These are phyloP conservation scores for Sporothrix variecibatus DNA, from an alignment of 2,329 filamentous ascomycete genomes.

Conservation along the genomic window DNA sequence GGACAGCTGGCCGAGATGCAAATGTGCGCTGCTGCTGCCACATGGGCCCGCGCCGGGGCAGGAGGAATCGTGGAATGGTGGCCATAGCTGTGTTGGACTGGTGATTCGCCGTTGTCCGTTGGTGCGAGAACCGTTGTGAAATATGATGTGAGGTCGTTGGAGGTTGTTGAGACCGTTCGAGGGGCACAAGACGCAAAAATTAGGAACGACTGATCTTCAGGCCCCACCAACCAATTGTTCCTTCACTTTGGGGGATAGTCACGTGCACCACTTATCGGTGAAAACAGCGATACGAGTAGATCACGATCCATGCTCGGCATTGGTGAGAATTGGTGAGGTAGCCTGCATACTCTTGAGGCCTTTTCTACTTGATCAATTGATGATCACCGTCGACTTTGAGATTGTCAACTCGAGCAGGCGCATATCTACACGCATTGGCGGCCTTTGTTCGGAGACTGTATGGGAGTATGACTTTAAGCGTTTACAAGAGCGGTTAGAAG, in stretches of 20 bases:
- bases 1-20: background rate
- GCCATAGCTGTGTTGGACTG: constrained; percentile 39
- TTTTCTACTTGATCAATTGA: background rate
- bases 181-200: constrained; percentile 9
- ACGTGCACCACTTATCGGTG: background rate
- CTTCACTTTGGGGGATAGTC: background rate
- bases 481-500: background rate
- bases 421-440: background rate
- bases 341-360: background rate
- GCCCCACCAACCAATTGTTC: background rate
- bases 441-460: constrained; percentile 1
- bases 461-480: background rate
- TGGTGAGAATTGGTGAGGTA: too few species aligned
- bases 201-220: background rate
- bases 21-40: constrained; percentile 46
- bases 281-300: background rate
- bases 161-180: background rate
- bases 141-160: background rate
- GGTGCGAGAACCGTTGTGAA: background rate
- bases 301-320: constrained; percentile 15
- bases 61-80: constrained; percentile 67
- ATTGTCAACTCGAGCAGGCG: background rate
- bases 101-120: background rate
- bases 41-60: constrained; percentile 61
- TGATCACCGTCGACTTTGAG: background rate